Percentiles rank a stretch among this genome's conserved stretches.
These are phyloP conservation scores for Fusarium cyanostomum DNA, from an alignment of 2,329 filamentous ascomycete species.

Conservation along the genomic window DNA sequence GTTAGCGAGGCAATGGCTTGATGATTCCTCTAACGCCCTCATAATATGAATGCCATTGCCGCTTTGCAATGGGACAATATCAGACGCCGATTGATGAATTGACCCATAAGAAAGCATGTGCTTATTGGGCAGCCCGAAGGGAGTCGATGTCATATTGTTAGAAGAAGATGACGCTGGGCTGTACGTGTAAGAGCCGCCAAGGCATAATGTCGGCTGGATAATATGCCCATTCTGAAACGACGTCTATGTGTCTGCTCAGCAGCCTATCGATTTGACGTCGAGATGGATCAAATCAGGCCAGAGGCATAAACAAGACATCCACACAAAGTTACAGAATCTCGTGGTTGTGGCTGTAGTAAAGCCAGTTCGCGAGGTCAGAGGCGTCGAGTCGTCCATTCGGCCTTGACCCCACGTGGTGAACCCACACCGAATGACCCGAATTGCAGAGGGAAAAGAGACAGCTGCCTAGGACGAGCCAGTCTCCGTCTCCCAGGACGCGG, in stretches of 20 bases:
- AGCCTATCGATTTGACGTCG: conserved; percentile 32
- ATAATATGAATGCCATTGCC: conserved; percentile 24
- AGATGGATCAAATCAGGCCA: conserved; percentile 7
- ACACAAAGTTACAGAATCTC: conserved; percentile 1
- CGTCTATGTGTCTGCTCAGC: conserved; percentile 30
- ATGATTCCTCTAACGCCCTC: background rate
- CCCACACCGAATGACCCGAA: conserved; percentile 29
- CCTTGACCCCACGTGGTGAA: conserved; percentile 42
- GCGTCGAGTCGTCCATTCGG: conserved; percentile 32
- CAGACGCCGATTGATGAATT: conserved; percentile 17
- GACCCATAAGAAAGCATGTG: conserved; percentile 13
- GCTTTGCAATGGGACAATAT: conserved; percentile 14
- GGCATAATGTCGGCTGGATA: conserved; percentile 11
- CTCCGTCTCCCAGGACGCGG: conserved; percentile 3
- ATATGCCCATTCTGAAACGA: conserved; percentile 28
- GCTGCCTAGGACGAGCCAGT: too few relatives aligned
- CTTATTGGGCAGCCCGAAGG: conserved; percentile 26
- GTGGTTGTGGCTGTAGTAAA: conserved; percentile 23
- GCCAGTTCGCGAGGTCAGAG: conserved; percentile 17
- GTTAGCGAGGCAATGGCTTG: conserved; percentile 14
- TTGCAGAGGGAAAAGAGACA: too few relatives aligned
- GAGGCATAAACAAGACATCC: conserved; percentile 17
- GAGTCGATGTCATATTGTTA: conserved; percentile 26
- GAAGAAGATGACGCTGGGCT: conserved; percentile 12
- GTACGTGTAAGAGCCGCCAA: conserved; percentile 36